These are phyloP conservation scores for Fusarium armeniacum DNA, from an alignment of 2,329 filamentous ascomycete species.

Conservation along the genomic window DNA sequence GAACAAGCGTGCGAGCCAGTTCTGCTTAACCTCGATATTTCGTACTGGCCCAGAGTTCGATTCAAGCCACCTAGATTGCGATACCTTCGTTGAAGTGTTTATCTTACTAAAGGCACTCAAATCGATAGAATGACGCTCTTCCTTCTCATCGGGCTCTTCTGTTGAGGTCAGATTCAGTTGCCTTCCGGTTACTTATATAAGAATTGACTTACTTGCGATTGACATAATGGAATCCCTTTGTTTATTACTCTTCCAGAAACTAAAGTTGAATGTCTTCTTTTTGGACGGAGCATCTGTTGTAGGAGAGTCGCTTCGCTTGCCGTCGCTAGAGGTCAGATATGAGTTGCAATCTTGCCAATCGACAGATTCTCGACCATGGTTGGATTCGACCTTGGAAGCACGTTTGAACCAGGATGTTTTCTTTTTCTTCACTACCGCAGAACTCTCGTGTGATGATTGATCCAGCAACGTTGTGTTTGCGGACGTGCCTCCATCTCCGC, in stretches of 20 bases:
- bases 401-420: conserved; percentile 67
- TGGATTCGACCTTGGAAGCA: conserved; percentile 56
- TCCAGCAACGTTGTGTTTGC: conserved; percentile 37
- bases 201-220: conserved; percentile 58
- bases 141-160: conserved; percentile 35
- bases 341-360: conserved; percentile 51
- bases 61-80: conserved; percentile 52
- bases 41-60: conserved; percentile 59
- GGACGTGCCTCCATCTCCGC: background rate
- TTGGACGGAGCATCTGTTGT: conserved; percentile 54
- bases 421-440: conserved; percentile 57
- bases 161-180: conserved; percentile 14
- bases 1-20: conserved; percentile 91
- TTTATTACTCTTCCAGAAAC: conserved; percentile 69
- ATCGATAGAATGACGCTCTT: conserved; percentile 26
- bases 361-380: conserved; percentile 41
- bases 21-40: conserved; percentile 78
- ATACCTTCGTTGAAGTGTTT: conserved; percentile 23
- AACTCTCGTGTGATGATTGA: conserved; percentile 30
- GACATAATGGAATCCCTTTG: conserved; percentile 61
- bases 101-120: conserved; percentile 42
- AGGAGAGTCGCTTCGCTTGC: conserved; percentile 47
- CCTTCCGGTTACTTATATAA: background rate
- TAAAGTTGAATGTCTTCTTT: conserved; percentile 67
- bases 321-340: conserved; percentile 44